These are phyloP conservation scores for Trichoderma sp. DNA, from an alignment of 2,329 filamentous ascomycete genomes.

Conservation along the genomic window DNA sequence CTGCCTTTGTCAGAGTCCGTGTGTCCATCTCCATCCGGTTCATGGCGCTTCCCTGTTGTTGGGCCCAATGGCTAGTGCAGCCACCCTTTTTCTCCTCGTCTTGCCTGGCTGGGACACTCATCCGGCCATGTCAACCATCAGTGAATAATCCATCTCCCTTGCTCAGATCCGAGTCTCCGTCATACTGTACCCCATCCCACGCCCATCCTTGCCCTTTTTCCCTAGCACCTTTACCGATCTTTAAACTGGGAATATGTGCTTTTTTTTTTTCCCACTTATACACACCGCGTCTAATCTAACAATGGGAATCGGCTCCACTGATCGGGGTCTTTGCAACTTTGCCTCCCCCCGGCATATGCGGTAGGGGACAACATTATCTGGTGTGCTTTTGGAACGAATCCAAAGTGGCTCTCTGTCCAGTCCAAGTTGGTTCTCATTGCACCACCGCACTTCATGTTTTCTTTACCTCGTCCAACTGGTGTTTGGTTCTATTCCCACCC, in stretches of 20 bases:
- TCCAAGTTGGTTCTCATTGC: slow-evolving; percentile 12
- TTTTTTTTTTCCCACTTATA: slow-evolving; percentile 10
- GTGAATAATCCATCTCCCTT: slow-evolving; percentile 1
- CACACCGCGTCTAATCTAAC: slow-evolving; percentile 16
- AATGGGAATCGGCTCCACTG: slow-evolving; percentile 13
- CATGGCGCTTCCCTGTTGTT: slow-evolving; percentile 25
- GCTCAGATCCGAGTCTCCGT: slow-evolving; percentile 15
- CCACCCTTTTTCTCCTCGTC: slow-evolving; percentile 24
- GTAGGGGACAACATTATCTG: slow-evolving; percentile 4
- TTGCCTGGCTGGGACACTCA: slow-evolving; percentile 26
- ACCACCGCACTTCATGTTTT: slow-evolving; percentile 20
- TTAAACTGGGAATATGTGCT: background rate
- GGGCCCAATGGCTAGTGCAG: slow-evolving; percentile 31
- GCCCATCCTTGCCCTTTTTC: background rate
- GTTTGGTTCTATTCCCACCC: slow-evolving; percentile 25
- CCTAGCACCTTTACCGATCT: background rate
- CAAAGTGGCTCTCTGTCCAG: slow-evolving; percentile 1
- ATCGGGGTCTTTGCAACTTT: slow-evolving; percentile 6
- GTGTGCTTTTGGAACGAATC: slow-evolving; percentile 1
- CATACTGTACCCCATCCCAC: slow-evolving; percentile 16
- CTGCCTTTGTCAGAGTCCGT: background rate
- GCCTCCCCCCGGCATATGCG: slow-evolving; percentile 13
- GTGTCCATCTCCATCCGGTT: slow-evolving; percentile 18
- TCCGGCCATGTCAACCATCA: slow-evolving; percentile 24
- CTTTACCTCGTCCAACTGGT: slow-evolving; percentile 13